Evolutionary conservation across 768 basidiomycete genomes (phyloP), one percentile per base, ranked within the genome.

Genomic region (Daedaleopsis nitida): DNA sequence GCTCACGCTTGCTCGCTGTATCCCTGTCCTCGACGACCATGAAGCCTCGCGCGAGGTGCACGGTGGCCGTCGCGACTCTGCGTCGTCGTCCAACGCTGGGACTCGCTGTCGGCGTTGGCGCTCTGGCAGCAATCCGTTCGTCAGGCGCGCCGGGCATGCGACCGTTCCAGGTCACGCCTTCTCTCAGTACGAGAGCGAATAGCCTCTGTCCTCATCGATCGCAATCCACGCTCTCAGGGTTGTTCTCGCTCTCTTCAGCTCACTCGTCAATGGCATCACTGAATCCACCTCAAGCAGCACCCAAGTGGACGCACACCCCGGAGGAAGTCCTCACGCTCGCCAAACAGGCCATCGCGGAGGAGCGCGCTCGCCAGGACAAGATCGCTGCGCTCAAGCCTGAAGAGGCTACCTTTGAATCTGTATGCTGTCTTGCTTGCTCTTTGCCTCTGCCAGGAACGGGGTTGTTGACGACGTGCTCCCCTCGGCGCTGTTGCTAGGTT

Each of bases 361-460:
- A 87, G 71, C 83, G 83, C 50, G 76, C 75, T 14, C 69, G 81
- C 34, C 78, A 79, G 66, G 87, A 92, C 73, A 78, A 77, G 62
- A 74, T 93, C 58, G 89, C 81, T 45, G 78, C 81, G 39, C 77
- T 91, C 37, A 73, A 81, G 35, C 73, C 80, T 8, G 77, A 83
- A 58, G 80, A 85, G 49, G 85, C 84, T 69, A 85, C 77, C 64
- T 92, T 89, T 64, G 77, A 85, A 62, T 85, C 87, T 42, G 91
- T 90, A 65, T 69, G 85, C 74, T 17, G 49, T 6, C 42, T 32
- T 7, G 27, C 42, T 32, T 7, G 27, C 27, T 32, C 27, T 32
- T 32, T 32, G 27, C 4, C 27, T 32, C 4, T 7, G 3, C 27
- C 7, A 3, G 27, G 27, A 32, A 32, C 27, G 3, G 27, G 27